These are phyloP conservation scores for Diutina siamensis DNA, from an alignment of 1,139 yeast genomes.

Conservation along the genomic window DNA sequence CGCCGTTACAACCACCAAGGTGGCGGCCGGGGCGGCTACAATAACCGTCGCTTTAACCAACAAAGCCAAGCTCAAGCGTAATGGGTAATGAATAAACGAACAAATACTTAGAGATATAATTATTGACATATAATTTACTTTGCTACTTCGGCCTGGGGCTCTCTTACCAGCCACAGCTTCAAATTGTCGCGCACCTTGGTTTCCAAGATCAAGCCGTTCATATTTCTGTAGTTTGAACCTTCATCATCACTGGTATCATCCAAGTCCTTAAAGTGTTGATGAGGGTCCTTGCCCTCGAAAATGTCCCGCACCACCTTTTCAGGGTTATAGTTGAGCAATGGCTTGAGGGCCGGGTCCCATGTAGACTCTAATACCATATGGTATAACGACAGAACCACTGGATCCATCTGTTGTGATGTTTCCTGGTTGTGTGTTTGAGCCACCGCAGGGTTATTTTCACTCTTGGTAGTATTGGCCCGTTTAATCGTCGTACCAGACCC, in stretches of 20 bases:
- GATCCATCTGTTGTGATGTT: slow-evolving; percentile 23
- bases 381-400: slow-evolving; percentile 41
- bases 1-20: slow-evolving; percentile 10
- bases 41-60: slow-evolving; percentile 3
- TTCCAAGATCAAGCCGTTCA: slow-evolving; percentile 35
- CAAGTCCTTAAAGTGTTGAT: slow-evolving; percentile 24
- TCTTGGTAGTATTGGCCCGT: no score
- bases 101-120: neutral
- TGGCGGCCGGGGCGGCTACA: slow-evolving; percentile 2
- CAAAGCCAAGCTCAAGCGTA: slow-evolving; percentile 1
- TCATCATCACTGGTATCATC: neutral
- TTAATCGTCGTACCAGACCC: no score
- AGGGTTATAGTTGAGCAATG: slow-evolving; percentile 55
- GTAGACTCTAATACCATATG: slow-evolving; percentile 56
- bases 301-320: slow-evolving; percentile 67
- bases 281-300: slow-evolving; percentile 25
- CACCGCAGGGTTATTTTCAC: no score
- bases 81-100: neutral
- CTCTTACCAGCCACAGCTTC: slow-evolving; percentile 29
- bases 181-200: slow-evolving; percentile 29
- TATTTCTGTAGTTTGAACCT: neutral
- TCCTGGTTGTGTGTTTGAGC: neutral
- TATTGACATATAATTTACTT: neutral
- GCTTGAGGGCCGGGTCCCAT: slow-evolving; percentile 63
- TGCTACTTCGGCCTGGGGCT: neutral